Percentiles rank a stretch among this genome's conserved stretches.
Conservation (phyloP, 1,284 basidiomycete species). For the Flammula alnicola region DNA sequence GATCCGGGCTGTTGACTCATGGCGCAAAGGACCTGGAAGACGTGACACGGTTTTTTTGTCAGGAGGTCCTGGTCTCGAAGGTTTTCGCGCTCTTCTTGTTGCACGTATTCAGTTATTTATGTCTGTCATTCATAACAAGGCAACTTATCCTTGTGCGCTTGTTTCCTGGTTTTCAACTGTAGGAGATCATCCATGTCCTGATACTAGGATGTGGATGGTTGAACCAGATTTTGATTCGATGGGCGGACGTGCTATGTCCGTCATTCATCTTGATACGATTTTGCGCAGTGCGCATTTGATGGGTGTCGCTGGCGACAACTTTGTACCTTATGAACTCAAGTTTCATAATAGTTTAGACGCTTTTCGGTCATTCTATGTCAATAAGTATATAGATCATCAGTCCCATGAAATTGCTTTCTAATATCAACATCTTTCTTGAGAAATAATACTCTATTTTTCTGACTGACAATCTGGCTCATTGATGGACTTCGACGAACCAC, state of each 20-base stretch:
- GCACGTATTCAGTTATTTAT: constrained; percentile 30
- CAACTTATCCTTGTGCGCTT: constrained; percentile 30
- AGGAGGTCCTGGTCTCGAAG: constrained; percentile 14
- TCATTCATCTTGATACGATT: constrained; percentile 23
- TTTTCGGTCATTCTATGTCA: constrained; percentile 27
- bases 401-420: constrained; percentile 14
- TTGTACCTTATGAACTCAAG: constrained; percentile 18
- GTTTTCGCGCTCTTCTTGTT: constrained; percentile 25
- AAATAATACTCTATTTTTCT: too few relatives aligned
- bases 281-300: constrained; percentile 27
- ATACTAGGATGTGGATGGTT: constrained; percentile 26
- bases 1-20: constrained; percentile 21
- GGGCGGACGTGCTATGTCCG: background rate
- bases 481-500: too few relatives aligned
- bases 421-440: too few relatives aligned
- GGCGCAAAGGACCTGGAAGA: constrained; percentile 19
- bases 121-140: constrained; percentile 21
- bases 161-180: constrained; percentile 16
- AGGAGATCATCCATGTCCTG: constrained; percentile 13
- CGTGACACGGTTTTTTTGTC: constrained; percentile 31
- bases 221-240: constrained; percentile 11
- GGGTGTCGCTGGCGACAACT: constrained; percentile 9
- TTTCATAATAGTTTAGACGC: constrained; percentile 20
- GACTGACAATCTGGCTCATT: too few relatives aligned
- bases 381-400: constrained; percentile 30